Conservation (phyloP, 2,329 filamentous ascomycete species). For the Coleophoma cylindrospora region DNA sequence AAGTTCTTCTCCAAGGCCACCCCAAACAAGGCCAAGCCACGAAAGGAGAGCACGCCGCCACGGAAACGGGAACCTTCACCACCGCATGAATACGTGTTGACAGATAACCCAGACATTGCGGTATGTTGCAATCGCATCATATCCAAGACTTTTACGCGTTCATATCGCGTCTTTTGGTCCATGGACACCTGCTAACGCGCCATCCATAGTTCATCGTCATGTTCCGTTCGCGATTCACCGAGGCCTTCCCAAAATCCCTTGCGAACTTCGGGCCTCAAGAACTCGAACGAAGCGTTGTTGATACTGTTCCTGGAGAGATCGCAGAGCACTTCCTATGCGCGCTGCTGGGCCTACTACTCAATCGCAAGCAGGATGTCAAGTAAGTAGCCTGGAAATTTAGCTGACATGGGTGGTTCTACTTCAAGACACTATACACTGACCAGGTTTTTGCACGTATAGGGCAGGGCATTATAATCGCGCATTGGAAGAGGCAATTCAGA, state of each 20-base stretch:
- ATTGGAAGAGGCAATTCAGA: slow-evolving; percentile 84
- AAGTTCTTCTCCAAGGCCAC: slow-evolving; percentile 61
- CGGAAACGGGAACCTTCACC: slow-evolving; percentile 82
- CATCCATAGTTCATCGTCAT: slow-evolving; percentile 84
- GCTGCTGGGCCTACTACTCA: slow-evolving; percentile 79
- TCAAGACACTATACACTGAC: slow-evolving; percentile 7
- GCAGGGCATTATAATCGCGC: slow-evolving; percentile 89
- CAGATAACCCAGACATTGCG: slow-evolving; percentile 87
- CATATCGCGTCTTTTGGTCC: slow-evolving; percentile 40
- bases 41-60: slow-evolving; percentile 55
- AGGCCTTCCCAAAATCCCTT: slow-evolving; percentile 82
- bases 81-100: slow-evolving; percentile 82
- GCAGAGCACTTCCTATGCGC: slow-evolving; percentile 88
- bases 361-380: slow-evolving; percentile 99
- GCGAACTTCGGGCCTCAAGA: slow-evolving; percentile 93
- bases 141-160: slow-evolving; percentile 37
- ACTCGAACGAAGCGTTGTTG: slow-evolving; percentile 79
- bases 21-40: slow-evolving; percentile 37
- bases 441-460: slow-evolving; percentile 41
- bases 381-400: slow-evolving; percentile 42
- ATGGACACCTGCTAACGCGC: slow-evolving; percentile 26
- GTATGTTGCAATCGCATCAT: slow-evolving; percentile 58
- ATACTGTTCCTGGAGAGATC: slow-evolving; percentile 73
- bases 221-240: slow-evolving; percentile 91
- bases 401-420: background rate